Evolutionary conservation across 768 basidiomycete species (phyloP).

Genomic region (Antrodiella citrinella): DNA sequence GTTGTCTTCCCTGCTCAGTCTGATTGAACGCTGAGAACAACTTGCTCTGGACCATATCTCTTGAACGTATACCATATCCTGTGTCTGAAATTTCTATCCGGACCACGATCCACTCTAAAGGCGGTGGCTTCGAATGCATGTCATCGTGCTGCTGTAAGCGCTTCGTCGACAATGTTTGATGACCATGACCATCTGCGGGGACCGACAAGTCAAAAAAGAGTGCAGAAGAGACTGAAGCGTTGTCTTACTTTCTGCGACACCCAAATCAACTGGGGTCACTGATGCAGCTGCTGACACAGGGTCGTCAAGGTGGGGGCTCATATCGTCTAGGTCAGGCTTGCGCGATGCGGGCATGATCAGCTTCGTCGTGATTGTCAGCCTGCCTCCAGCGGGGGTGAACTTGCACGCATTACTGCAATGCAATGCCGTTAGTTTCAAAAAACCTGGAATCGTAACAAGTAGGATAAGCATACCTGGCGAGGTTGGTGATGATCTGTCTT

Average conservation of each 20-base stretch:
- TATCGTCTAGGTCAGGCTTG: background rate
- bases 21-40: constrained; percentile 51
- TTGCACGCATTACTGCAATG: constrained; percentile 63
- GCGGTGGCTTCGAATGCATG: constrained; percentile 29
- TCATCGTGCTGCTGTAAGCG: constrained; percentile 44
- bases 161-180: constrained; percentile 19
- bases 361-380: constrained; percentile 58
- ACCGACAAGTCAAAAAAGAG: background rate
- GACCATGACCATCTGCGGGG: background rate
- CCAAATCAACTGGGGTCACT: too few relatives aligned
- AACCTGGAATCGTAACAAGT: background rate
- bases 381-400: constrained; percentile 66
- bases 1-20: constrained; percentile 25
- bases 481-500: constrained; percentile 76
- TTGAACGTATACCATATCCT: constrained; percentile 50
- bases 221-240: too few relatives aligned
- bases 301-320: background rate
- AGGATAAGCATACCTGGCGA: constrained; percentile 46
- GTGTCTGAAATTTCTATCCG: constrained; percentile 81
- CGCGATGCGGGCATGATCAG: constrained; percentile 32
- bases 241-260: too few relatives aligned
- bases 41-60: constrained; percentile 65
- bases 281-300: too few relatives aligned
- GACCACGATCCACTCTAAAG: constrained; percentile 64
- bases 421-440: too few relatives aligned